Percentiles rank a stretch among this genome's conserved stretches.
phyloP scores from a whole-genome alignment of 495 filamentous ascomycete species.

The Annulohypoxylon maeteangense region DNA sequence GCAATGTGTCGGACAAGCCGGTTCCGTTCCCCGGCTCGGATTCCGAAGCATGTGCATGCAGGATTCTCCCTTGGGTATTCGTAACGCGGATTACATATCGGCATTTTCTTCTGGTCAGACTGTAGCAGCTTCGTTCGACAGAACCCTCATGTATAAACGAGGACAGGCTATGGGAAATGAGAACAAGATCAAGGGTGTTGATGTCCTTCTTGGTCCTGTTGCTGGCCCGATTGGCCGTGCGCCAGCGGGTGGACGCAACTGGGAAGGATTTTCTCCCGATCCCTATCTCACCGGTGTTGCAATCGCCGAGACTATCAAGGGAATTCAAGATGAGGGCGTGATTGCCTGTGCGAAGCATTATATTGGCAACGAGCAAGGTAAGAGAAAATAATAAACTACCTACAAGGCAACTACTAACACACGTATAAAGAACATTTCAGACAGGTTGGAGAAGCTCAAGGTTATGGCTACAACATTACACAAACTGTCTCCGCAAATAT shows the following conservation, averaged over 20 bases:
- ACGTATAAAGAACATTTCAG: slow-evolving; percentile 79
- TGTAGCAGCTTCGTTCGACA: slow-evolving; percentile 80
- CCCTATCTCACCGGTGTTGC: slow-evolving; percentile 79
- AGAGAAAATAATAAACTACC: background rate
- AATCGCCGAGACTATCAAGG: slow-evolving; percentile 79
- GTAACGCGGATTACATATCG: slow-evolving; percentile 78
- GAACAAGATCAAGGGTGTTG: slow-evolving; percentile 83
- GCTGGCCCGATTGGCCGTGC: slow-evolving; percentile 83
- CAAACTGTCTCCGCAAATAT: slow-evolving; percentile 81
- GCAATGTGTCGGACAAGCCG: slow-evolving; percentile 82
- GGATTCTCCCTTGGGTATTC: slow-evolving; percentile 87
- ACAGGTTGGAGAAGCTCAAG: slow-evolving; percentile 69
- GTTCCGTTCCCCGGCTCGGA: slow-evolving; percentile 77
- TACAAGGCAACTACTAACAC: slow-evolving; percentile 10
- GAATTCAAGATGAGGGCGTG: slow-evolving; percentile 83
- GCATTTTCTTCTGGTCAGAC: slow-evolving; percentile 86
- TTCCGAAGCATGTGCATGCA: slow-evolving; percentile 87
- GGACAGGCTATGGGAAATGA: slow-evolving; percentile 84
- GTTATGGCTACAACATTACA: slow-evolving; percentile 71
- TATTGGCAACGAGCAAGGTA: slow-evolving; percentile 73
- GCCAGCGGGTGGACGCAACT: slow-evolving; percentile 87
- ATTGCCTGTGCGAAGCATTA: slow-evolving; percentile 87
- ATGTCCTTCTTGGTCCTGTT: slow-evolving; percentile 88
- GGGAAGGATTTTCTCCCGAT: slow-evolving; percentile 84
- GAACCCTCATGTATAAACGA: slow-evolving; percentile 74